phyloP scores from a whole-genome alignment of 768 basidiomycete genomes.

The Melanogaster broomeanus region DNA sequence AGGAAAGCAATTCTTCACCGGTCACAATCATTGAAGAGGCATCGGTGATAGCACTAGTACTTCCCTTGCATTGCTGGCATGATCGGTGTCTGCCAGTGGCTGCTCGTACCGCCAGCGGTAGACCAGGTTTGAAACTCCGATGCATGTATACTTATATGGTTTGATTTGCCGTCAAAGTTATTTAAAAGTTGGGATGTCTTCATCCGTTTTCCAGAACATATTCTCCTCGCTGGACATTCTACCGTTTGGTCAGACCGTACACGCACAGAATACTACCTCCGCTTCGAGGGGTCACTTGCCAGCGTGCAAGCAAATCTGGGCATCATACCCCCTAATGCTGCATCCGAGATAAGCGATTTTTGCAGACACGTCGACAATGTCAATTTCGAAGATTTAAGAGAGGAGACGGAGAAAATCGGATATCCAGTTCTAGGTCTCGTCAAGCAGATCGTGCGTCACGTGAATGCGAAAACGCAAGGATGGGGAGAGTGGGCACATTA shows the following conservation, averaged over 20 bases:
- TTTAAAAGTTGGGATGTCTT: slow-evolving; percentile 35
- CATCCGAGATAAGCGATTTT: slow-evolving; percentile 34
- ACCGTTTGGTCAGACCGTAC: slow-evolving; percentile 42
- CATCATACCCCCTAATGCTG: slow-evolving; percentile 43
- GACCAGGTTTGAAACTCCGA: no score
- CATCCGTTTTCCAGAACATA: slow-evolving; percentile 39
- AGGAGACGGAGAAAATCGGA: slow-evolving; percentile 43
- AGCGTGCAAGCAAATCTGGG: slow-evolving; percentile 39
- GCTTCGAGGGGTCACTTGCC: slow-evolving; percentile 36
- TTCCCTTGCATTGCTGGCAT: no score
- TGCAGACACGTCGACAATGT: slow-evolving; percentile 37
- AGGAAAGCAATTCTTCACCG: no score
- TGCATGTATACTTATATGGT: no score
- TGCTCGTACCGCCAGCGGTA: no score
- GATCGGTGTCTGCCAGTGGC: no score
- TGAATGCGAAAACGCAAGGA: slow-evolving; percentile 34
- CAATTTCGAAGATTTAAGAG: slow-evolving; percentile 39
- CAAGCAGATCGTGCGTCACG: slow-evolving; percentile 42
- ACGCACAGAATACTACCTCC: slow-evolving; percentile 26
- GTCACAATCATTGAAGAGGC: no score
- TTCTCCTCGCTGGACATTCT: slow-evolving; percentile 42
- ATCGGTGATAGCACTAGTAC: no score
- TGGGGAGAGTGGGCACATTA: slow-evolving; percentile 51
- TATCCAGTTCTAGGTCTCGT: slow-evolving; percentile 48
- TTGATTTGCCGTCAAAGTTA: no score